Percentiles rank a stretch among this genome's conserved stretches.
These are phyloP conservation scores for Teratosphaeria nubilosa DNA, from an alignment of 2,329 filamentous ascomycete species.

Conservation along the genomic window DNA sequence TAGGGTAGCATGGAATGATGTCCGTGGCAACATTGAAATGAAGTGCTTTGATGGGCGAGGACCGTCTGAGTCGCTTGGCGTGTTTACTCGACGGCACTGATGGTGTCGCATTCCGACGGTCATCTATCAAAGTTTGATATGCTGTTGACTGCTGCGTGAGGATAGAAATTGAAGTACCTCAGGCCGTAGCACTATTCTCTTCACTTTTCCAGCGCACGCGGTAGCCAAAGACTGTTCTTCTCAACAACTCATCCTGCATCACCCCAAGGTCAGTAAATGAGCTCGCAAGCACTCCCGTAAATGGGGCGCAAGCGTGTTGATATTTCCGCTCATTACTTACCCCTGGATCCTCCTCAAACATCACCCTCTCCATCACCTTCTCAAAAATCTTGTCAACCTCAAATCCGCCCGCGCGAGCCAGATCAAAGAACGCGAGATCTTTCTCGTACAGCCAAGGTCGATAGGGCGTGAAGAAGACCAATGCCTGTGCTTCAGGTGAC, in stretches of 20 bases:
- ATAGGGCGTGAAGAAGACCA: constrained; percentile 93
- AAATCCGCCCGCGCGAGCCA: constrained; percentile 61
- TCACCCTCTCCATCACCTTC: constrained; percentile 69
- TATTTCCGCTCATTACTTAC: constrained; percentile 30
- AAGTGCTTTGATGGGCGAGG: too few species aligned
- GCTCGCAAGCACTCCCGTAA: neutral
- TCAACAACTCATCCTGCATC: constrained; percentile 58
- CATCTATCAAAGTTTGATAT: neutral
- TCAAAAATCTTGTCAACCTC: constrained; percentile 71
- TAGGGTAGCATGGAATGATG: too few species aligned
- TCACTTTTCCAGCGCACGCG: constrained; percentile 51
- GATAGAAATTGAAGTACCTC: neutral
- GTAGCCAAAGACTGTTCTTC: constrained; percentile 75
- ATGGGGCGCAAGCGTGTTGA: neutral
- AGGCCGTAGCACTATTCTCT: neutral
- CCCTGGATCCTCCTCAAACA: constrained; percentile 83
- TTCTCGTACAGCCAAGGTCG: constrained; percentile 79
- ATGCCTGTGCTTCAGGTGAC: constrained; percentile 48
- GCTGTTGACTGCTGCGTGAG: neutral
- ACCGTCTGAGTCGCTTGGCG: too few species aligned
- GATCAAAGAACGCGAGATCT: constrained; percentile 77
- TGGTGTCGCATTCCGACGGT: too few species aligned
- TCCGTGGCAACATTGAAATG: too few species aligned
- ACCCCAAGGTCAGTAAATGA: neutral
- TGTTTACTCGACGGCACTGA: too few species aligned